Base-by-base conservation (phyloP, 2,329 filamentous ascomycete genomes). In the Pestalotiopsis sp. region DNA sequence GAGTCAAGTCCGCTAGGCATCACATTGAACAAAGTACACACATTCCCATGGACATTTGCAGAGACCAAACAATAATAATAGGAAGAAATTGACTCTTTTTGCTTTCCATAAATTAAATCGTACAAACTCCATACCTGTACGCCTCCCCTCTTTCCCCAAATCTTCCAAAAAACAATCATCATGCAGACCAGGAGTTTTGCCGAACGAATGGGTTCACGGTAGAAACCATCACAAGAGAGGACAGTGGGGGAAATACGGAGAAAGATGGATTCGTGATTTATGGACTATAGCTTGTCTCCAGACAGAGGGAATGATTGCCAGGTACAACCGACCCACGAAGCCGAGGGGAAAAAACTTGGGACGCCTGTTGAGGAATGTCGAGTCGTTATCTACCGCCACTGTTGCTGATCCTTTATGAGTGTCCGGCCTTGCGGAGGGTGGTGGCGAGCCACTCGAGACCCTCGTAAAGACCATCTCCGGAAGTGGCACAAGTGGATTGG, bases 401-500 rank as follows among this genome's bases (percentile, higher is more conserved):
- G 64, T 52, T 66, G 23, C 64, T 38, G 41, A 25, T 38, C 76
- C 77, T 86, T 84, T 90, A 90, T 83, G 88, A 85, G 79, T 88
- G 86, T 78, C 87, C 87, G 78, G 88, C 85, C 89, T 95, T 95
- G 84, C 91, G 90, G 83, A 96, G 90, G 79, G 92, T 92, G 82
- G 89, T 91, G 82, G 92, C 92, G 80, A 95, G 91, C 92, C 93
- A 95, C 87, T 95, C 95, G 79, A 98, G 93, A 91, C 95, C 95
- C 87, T 98, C 95, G 85, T 98, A 98, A 79, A 98, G 93, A 94
- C 95, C 95, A 84, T 98, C 96, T 90, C 95, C 95, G 75, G 95
- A 97, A 77, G 96, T 98, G 83, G 95, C 95, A 87, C 95, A 98
- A 82, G 96, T 98, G 75, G 95, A 97, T 94, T 98, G 95, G 86